Evolutionary conservation across 352 stramenopile genomes (phyloP).

Genomic region (Aphanomyces astaci): DNA sequence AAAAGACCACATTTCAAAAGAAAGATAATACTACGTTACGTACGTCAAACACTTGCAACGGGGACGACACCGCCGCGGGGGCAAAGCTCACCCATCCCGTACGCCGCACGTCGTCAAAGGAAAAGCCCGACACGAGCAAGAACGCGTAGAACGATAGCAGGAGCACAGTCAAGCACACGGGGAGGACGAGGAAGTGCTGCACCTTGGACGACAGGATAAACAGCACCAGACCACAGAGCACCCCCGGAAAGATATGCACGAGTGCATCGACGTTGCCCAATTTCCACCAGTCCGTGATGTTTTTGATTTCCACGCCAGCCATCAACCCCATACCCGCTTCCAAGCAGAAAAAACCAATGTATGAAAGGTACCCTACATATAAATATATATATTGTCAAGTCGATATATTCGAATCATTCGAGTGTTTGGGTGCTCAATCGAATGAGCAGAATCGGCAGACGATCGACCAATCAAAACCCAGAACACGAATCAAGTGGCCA

Average conservation of each 20-base stretch:
- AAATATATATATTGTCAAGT: no score
- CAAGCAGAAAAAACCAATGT: conserved; percentile 94
- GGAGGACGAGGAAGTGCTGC: conserved; percentile 59
- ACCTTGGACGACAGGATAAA: conserved; percentile 58
- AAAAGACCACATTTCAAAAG: no score
- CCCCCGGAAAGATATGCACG: conserved; percentile 66
- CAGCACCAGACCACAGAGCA: conserved; percentile 64
- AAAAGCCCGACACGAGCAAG: conserved; percentile 58
- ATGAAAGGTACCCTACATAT: conserved; percentile 89
- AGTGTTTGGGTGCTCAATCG: no score
- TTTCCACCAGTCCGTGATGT: conserved; percentile 52
- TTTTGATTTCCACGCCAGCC: conserved; percentile 68
- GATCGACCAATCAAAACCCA: no score
- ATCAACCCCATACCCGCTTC: conserved; percentile 84
- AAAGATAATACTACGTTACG: no score
- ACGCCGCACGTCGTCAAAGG: conserved; percentile 78
- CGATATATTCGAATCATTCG: no score
- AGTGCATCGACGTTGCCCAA: conserved; percentile 49
- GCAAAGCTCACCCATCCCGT: conserved; percentile 72
- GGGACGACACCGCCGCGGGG: conserved; percentile 3
- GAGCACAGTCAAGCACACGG: conserved; percentile 41
- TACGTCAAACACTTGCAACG: conserved; percentile 16
- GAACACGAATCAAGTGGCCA: no score
- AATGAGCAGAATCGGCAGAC: no score
- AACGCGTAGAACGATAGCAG: conserved; percentile 80